A percentile compares a stretch with the other conserved stretches of the same genome.
phyloP scores from a whole-genome alignment of 495 filamentous ascomycete genomes.

The Apodospora peruviana region DNA sequence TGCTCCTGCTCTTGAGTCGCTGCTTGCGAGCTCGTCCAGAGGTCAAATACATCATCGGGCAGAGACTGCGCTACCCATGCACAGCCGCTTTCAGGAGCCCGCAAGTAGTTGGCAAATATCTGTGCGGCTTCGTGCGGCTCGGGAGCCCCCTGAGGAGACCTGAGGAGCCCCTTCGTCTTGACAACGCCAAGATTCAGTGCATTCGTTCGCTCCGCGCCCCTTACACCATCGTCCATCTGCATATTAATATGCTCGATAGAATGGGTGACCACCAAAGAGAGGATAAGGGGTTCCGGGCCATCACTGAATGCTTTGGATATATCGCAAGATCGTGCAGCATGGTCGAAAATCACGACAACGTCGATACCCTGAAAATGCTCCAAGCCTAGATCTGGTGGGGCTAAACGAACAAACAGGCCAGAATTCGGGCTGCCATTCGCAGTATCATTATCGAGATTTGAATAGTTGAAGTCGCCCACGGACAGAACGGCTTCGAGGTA shows the following conservation, averaged over 20 bases:
- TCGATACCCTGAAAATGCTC: constrained; percentile 19
- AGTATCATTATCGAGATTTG: constrained; percentile 6
- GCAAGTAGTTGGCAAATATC: constrained; percentile 30
- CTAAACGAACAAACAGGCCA: constrained; percentile 17
- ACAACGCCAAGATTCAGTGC: constrained; percentile 31
- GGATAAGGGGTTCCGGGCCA: constrained; percentile 14
- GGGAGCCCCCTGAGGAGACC: constrained; percentile 19
- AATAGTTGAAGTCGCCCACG: constrained; percentile 18
- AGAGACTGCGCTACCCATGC: constrained; percentile 29
- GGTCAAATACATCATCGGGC: constrained; percentile 31
- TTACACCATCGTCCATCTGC: constrained; percentile 23
- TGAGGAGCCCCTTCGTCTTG: constrained; percentile 24
- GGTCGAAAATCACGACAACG: constrained; percentile 37
- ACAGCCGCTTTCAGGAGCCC: constrained; percentile 22
- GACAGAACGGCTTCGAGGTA: constrained; percentile 33
- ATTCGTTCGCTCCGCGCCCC: constrained; percentile 33
- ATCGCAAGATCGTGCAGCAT: constrained; percentile 23
- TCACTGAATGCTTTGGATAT: constrained; percentile 10
- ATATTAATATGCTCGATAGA: constrained; percentile 44
- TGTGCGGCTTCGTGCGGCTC: constrained; percentile 29
- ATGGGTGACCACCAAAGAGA: constrained; percentile 30
- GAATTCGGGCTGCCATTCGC: background rate
- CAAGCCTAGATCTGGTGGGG: constrained; percentile 14
- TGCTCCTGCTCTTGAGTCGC: constrained; percentile 4
- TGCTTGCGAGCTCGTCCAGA: constrained; percentile 18